Evolutionary conservation across 257 asterid species (phyloP), one percentile per base, ranked within the genome.

Genomic region (Apocynum venetum): DNA sequence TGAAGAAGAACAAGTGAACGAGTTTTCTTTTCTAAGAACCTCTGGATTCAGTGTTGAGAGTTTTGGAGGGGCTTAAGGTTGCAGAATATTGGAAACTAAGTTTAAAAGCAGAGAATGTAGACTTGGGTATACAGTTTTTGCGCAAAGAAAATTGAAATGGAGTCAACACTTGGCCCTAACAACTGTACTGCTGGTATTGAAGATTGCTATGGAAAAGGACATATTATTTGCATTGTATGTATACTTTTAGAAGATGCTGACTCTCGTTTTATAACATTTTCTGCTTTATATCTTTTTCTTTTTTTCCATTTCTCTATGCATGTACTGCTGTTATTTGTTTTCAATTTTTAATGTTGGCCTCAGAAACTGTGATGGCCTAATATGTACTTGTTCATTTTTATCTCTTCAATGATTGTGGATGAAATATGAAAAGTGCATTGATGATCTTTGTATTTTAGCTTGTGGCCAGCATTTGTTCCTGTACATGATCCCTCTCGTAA

Each of bases 381-480:
- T 67, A 4, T 20, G 11, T 43, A 43, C 4, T 65, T 65, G 8
- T 65, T 38, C 31, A 36, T 38, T 43, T 66, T 40, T 66, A 66
- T 66, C 35, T 66, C 15, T 20, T 31, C 73, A 17, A 6, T 20
- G 36, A 43, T 68, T 9, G 36, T 43, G 53, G 70, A 55, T 68
- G 55, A 68, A 13, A 47, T 49, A 31, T 20, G 25, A 38, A 15
- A 73, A 14, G 15, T 73, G 65, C 25, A 40, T 40, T 72, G 13
- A 31, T 72, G 73, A 59, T 84, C 46, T 66, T 66, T 73, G 76
- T 63, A 31, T 61, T 77, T 91, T 96, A 96, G 99, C 88, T 82
- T 89, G 83, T 90, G 97, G 98, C 98, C 99, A 76, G 98, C 98
- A 73, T 96, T 96, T 91, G 99, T 96, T 80, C 99, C 99, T n/a